These are phyloP conservation scores for Monosporozyma siamensis DNA, from an alignment of 805 yeast species.

Conservation along the genomic window DNA sequence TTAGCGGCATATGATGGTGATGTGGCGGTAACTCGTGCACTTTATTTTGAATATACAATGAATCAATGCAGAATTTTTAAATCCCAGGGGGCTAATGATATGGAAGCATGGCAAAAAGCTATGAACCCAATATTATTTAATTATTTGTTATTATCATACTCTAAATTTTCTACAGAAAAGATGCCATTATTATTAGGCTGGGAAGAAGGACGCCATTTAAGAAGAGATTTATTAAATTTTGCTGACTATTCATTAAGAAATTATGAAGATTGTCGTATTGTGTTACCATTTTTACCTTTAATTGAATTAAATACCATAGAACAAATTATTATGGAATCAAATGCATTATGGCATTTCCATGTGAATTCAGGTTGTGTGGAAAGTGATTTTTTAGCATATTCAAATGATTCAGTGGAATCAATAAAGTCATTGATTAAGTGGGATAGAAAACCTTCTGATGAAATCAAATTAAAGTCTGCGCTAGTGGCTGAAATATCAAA, in stretches of 20 bases:
- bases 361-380: constrained; percentile 27
- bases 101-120: constrained; percentile 20
- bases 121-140: constrained; percentile 35
- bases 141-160: constrained; percentile 41
- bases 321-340: constrained; percentile 59
- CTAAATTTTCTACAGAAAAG: constrained; percentile 30
- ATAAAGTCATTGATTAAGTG: too few species aligned
- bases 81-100: constrained; percentile 4
- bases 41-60: constrained; percentile 41
- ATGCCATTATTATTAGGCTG: constrained; percentile 33
- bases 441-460: too few species aligned
- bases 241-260: constrained; percentile 31
- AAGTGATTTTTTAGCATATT: constrained; percentile 38
- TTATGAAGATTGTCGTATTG: constrained; percentile 12
- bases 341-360: constrained; percentile 54
- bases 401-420: constrained; percentile 29
- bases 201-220: constrained; percentile 38
- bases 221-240: constrained; percentile 38
- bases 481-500: constrained; percentile 11
- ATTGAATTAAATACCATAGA: constrained; percentile 32
- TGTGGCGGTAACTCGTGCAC: constrained; percentile 56
- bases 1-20: constrained; percentile 79
- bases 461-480: constrained; percentile 18
- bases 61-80: constrained; percentile 16
- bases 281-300: constrained; percentile 64